Base-by-base conservation (phyloP, 2,329 filamentous ascomycete species). In the Colletotrichum tabaci region DNA sequence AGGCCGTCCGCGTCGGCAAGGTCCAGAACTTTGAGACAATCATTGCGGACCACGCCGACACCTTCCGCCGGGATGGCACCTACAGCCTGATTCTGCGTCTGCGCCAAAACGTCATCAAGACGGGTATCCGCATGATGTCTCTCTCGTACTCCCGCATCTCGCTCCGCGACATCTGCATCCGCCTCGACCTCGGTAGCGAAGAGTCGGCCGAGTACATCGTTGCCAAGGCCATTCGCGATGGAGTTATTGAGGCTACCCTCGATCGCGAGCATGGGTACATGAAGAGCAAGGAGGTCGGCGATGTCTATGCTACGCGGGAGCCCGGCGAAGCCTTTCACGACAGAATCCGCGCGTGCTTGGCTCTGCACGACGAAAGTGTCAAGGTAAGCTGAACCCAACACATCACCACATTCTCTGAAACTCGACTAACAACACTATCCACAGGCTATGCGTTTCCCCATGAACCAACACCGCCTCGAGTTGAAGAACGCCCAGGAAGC, bases 191-290 rank as follows among this genome's bases (percentile, higher is more conserved):
- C 12, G 94, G 96, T 75, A 97, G 94, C 77, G 96, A 99, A 82
- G 96, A 99, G 87, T 98, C 94, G 52, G 96, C 96, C 13, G 96
- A 99, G 85, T 99, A 99, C 83, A 99, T 99, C 81, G 96, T 98
- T 46, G 96, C 96, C 75, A 99, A 99, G 87, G 96, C 96, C 2
- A 99, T 99, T 77, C 91, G 96, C 23, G 96, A 99, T 79, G 96
- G 96, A 71, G 96, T 98, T 67, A 98, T 98, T 70, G 96, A 98
- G 87, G 96, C 96, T 44, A 95, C 93, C 2, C 86, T 98, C 73
- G 96, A 99, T 81, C 93, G 97, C 74, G 95, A 98, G 87, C 92
- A 92, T 74, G 96, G 96, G 0, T 98, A 94, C 85, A 98, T 98
- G 95, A 97, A 98, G 90, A 98, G 95, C 82, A 98, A 97, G 87